phyloP scores from a whole-genome alignment of 2,329 filamentous ascomycete genomes.

The Pseudogymnoascus sp. region DNA sequence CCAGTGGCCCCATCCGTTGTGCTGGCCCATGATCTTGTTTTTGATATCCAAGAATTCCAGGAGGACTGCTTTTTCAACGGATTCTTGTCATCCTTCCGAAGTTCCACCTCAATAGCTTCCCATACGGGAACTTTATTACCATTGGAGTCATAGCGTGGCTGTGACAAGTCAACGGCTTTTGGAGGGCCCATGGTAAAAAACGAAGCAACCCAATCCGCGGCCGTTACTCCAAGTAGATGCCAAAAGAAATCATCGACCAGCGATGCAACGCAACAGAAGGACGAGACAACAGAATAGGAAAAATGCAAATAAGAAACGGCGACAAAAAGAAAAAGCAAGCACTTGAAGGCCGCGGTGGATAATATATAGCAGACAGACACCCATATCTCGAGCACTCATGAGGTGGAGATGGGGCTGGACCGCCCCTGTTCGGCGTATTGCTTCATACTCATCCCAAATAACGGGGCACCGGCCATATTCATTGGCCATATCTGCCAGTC shows the following conservation, averaged over 20 bases:
- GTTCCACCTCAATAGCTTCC: constrained; percentile 1
- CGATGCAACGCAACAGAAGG: not conserved
- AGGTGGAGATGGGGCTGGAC: not conserved
- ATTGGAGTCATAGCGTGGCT: constrained; percentile 2
- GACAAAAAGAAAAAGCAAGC: not conserved
- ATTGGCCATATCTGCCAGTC: not conserved
- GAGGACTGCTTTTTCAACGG: not conserved
- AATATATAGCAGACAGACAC: not conserved
- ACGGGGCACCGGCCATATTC: not conserved
- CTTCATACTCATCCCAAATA: not conserved
- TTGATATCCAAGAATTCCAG: not conserved
- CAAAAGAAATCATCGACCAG: not conserved
- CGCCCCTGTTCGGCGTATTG: not conserved
- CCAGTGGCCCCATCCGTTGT: not conserved
- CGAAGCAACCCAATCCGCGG: not conserved
- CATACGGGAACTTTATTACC: constrained; percentile 1
- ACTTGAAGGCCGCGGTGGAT: not conserved
- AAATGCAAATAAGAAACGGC: not conserved
- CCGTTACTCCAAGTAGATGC: not conserved
- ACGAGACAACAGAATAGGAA: not conserved
- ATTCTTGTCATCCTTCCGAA: not conserved
- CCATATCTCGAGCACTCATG: not conserved
- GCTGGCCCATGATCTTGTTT: not conserved
- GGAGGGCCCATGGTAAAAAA: not conserved
- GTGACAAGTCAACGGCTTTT: not conserved